phyloP scores from a whole-genome alignment of 495 filamentous ascomycete species.

The Amniculicola lignicola region DNA sequence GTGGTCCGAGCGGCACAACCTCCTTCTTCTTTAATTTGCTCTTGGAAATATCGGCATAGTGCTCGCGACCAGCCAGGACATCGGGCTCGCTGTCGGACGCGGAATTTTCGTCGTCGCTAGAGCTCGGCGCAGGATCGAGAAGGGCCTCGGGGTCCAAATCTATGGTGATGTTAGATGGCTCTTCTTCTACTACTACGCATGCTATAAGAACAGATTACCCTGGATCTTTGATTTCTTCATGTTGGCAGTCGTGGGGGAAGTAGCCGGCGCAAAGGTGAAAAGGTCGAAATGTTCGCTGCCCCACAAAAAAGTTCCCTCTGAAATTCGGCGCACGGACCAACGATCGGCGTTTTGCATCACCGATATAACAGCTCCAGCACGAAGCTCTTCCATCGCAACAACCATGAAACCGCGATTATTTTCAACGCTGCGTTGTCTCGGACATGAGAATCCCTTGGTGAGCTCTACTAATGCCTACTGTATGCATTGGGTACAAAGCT shows the following conservation, averaged over 20 bases:
- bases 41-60: slow-evolving; percentile 82
- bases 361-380: background rate
- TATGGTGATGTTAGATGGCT: slow-evolving; percentile 41
- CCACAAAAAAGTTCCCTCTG: slow-evolving; percentile 1
- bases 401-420: slow-evolving; percentile 54
- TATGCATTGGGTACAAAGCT: background rate
- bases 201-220: slow-evolving; percentile 3
- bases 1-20: slow-evolving; percentile 62
- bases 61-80: slow-evolving; percentile 62
- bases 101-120: slow-evolving; percentile 45
- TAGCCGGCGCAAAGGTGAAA: background rate
- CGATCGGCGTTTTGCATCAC: background rate
- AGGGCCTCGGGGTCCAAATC: slow-evolving; percentile 82
- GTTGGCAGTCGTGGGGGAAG: background rate
- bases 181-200: too few species aligned
- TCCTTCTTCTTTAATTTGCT: slow-evolving; percentile 78
- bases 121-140: slow-evolving; percentile 52
- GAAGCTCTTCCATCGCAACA: background rate
- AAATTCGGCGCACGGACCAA: background rate
- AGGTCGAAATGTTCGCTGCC: background rate
- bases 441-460: slow-evolving; percentile 94
- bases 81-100: slow-evolving; percentile 47
- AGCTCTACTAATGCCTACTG: slow-evolving; percentile 9
- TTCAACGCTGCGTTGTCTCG: slow-evolving; percentile 58
- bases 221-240: slow-evolving; percentile 36